phyloP scores from a whole-genome alignment of 176 grass and related monocot genomes.

The Guadua angustifolia region DNA sequence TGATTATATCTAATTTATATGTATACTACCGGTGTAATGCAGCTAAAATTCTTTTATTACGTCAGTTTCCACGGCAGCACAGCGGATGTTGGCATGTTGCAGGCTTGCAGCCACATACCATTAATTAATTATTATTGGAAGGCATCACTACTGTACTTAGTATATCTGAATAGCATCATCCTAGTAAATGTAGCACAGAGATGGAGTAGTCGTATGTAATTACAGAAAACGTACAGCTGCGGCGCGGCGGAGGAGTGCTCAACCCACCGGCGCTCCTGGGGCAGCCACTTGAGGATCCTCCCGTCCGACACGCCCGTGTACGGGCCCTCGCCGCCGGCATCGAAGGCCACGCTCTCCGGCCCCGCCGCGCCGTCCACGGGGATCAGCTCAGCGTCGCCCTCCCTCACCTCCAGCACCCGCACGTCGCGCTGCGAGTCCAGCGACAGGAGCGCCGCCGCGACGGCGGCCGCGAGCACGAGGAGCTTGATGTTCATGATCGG shows the following conservation, averaged over 20 bases:
- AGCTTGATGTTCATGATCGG: conserved; percentile 38
- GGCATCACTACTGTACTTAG: neutral
- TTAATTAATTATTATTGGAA: neutral
- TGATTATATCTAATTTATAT: too few species aligned
- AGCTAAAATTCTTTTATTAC: too few species aligned
- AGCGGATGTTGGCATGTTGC: neutral
- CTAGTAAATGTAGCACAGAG: neutral
- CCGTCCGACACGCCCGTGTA: conserved; percentile 84
- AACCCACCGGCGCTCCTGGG: conserved; percentile 48
- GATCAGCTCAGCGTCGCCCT: conserved; percentile 47
- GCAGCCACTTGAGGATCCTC: conserved; percentile 64
- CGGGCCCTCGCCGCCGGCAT: conserved; percentile 49
- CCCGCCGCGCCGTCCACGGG: conserved; percentile 54
- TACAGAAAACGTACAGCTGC: conserved; percentile 48
- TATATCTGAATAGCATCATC: neutral
- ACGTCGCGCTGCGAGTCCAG: neutral
- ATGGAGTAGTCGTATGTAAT: neutral
- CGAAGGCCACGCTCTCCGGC: conserved; percentile 72
- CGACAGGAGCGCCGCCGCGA: conserved; percentile 7
- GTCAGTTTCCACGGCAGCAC: neutral
- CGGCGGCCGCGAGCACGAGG: neutral
- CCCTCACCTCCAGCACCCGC: conserved; percentile 7
- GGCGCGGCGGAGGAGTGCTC: conserved; percentile 55
- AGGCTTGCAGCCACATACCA: neutral
- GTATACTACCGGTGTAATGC: too few species aligned